Evolutionary conservation across 257 asterid species (phyloP), one percentile per base, ranked within the genome.

Genomic region (Scutellaria baicalensis): DNA sequence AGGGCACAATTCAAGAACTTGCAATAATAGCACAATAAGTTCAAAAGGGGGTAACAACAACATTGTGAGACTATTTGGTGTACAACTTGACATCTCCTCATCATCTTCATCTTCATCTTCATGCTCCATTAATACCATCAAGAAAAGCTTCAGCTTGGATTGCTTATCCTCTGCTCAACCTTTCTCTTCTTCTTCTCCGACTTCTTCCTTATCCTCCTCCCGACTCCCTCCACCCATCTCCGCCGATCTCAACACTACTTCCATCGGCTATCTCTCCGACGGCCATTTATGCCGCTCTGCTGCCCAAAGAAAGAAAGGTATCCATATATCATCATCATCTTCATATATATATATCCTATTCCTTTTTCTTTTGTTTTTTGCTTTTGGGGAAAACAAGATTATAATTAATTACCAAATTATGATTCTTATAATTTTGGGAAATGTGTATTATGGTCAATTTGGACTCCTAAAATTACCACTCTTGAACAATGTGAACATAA

Each of bases 1-100:
- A 33, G 97, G 97, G 48, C 97, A 92, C 79, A 92, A 92, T 79
- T 84, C 96, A 73, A 92, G 94, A 79, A 87, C 97, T 49, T 91
- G 97, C 80, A 83, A 58, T n/a, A n/a, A n/a, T 27, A 27, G 33
- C 78, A 17, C 65, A 27, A 27, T 27, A 2, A 27, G 33, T 43
- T 45, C 72, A 21, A 73, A 45, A 71, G 78, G 52, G 20, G 17
- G 67, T 52, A 59, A 0, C 20, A 12, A 5, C 40, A 18, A 47
- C 33, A 84, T 90, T 17, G 71, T 91, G 12, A 84, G 86, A 74
- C 82, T 92, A 8, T 92, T 92, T 71, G 97, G 97, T 1, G 96
- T 89, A 0, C 94, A 87, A 33, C 84, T 91, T 55, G 83, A 85
- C 31, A 71, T 69, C 33, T 76, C 64, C 4, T 68, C 71, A 0